phyloP scores from a whole-genome alignment of 164 flowering plant genomes.

The Vitis labrusca region DNA sequence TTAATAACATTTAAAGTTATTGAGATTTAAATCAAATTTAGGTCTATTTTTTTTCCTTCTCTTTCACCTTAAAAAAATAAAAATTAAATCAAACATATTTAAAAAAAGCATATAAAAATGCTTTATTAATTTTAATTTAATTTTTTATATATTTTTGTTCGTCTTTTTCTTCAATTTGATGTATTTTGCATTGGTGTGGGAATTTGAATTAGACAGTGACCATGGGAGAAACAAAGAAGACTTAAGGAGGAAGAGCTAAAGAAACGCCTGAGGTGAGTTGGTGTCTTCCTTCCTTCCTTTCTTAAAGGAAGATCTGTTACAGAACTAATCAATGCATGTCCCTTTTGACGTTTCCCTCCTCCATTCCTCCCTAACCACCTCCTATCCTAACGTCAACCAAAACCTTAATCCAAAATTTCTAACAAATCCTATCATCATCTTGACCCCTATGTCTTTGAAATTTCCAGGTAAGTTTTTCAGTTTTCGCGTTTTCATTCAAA shows the following conservation, averaged over 20 bases:
- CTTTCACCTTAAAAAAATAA: background rate
- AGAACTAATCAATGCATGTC: conserved; percentile 6
- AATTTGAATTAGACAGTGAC: too few relatives aligned
- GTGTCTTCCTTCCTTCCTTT: background rate
- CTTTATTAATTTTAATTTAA: too few relatives aligned
- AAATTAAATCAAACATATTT: too few relatives aligned
- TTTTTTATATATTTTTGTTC: too few relatives aligned
- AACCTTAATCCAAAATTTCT: background rate
- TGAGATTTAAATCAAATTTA: too few relatives aligned
- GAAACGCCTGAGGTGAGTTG: conserved; percentile 8
- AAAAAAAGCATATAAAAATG: too few relatives aligned
- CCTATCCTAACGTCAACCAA: conserved; percentile 8
- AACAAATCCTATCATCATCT: conserved; percentile 1
- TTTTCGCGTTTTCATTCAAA: background rate
- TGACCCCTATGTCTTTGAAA: conserved; percentile 5
- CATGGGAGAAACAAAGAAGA: background rate
- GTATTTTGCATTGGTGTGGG: too few relatives aligned
- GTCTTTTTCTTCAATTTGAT: too few relatives aligned
- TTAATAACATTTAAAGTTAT: too few relatives aligned
- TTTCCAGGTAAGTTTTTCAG: conserved; percentile 10
- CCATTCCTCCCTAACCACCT: conserved; percentile 28
- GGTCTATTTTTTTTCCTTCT: background rate
- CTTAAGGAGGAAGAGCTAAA: background rate
- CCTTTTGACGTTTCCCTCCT: conserved; percentile 8
- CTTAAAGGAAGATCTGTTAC: conserved; percentile 17